phyloP scores from a whole-genome alignment of 306 rosid species.

The Acacia melanoxylon region DNA sequence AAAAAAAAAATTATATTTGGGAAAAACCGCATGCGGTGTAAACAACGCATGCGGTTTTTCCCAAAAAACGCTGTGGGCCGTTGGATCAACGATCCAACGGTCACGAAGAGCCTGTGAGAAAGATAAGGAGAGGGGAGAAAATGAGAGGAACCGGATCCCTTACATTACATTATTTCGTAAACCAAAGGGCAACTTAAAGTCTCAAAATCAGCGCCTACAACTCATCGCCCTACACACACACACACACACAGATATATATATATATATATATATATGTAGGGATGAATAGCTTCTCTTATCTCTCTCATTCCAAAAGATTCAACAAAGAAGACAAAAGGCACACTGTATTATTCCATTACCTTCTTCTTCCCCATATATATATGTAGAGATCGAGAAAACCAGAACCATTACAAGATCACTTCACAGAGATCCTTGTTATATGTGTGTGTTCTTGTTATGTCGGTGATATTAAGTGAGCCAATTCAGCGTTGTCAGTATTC shows the following conservation, averaged over 20 bases:
- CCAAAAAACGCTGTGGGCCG: too few relatives aligned
- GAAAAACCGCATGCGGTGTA: too few relatives aligned
- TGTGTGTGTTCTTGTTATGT: background rate
- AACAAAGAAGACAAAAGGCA: background rate
- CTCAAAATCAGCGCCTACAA: background rate
- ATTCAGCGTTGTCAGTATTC: constrained; percentile 2
- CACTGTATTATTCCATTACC: background rate
- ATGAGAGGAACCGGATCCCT: too few relatives aligned
- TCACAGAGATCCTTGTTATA: background rate
- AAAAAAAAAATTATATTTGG: too few relatives aligned
- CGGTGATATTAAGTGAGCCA: constrained; percentile 15
- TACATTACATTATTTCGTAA: too few relatives aligned
- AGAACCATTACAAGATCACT: background rate
- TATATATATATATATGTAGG: background rate
- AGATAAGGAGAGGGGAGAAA: too few relatives aligned
- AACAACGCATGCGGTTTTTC: too few relatives aligned
- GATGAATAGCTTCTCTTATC: background rate
- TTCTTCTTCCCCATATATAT: background rate
- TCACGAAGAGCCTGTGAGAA: too few relatives aligned
- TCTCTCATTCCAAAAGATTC: background rate
- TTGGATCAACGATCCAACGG: too few relatives aligned
- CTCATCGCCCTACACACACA: too few relatives aligned
- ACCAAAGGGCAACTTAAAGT: too few relatives aligned
- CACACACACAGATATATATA: too few relatives aligned
- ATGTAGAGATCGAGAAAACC: background rate